Evolutionary conservation across 1,284 basidiomycete genomes (phyloP), one percentile per base, ranked within the genome.

Genomic region (Inonotus obliquus): DNA sequence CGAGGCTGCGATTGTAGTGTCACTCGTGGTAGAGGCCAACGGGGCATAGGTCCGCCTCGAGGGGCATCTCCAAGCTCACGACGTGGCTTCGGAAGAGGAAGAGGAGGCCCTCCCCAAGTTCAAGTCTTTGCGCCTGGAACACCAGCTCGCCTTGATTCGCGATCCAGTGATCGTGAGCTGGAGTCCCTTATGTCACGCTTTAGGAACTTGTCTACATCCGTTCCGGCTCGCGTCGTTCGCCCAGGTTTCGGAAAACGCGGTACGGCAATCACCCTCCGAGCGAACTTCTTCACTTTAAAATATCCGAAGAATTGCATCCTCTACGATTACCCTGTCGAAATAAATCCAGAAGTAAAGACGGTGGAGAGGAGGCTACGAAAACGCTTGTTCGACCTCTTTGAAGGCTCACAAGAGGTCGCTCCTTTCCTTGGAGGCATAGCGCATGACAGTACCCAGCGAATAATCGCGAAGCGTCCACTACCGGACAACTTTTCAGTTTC

Each of bases 171-270:
- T 54, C 32, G 19, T 27, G 60, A 61, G 23, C 21, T 56, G 3
- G 38, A 32, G 17, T 39, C 55, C 7, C 48, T 64, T 17, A 45
- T 54, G 23, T 39, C 59, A 25, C 21, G 27, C 0, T 81, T 88
- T 70, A 78, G 76, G 41, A 67, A 68, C 0, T 39, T 73, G 6
- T 63, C 73, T 13, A 67, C 72, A 1, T 63, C 70, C 14, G 61
- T 54, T n/a, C 54, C 54, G 17, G 54, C 56, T 49, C 73, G 56
- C 19, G 61, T 56, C 44, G 51, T 83, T 2, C 82, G 89, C 7
- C 87, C 87, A 0, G 84, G 84, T 0, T 91, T 78, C 65, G 89
- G 89, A 7, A 86, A 80, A 0, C 67, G 73, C 0, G 89, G 89
- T 1, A 76, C 63, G 2, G 62, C 75, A 0, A 79, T 84, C 53